Evolutionary conservation across 495 filamentous ascomycete genomes (phyloP).

Genomic region (Baudoinia panamericana): DNA sequence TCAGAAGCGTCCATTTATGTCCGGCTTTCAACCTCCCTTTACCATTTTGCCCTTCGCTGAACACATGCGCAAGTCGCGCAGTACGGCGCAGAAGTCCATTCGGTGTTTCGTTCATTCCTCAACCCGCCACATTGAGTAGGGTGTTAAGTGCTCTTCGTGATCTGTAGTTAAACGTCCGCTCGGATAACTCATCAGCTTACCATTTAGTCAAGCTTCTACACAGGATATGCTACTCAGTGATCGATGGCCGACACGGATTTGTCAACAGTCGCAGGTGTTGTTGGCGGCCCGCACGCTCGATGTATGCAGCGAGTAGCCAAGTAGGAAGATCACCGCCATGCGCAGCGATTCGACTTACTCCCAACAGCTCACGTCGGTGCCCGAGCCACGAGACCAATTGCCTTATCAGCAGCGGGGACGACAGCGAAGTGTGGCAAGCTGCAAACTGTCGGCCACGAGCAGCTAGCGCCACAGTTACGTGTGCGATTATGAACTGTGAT

Average conservation of each 20-base stretch:
- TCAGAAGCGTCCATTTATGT: too few species aligned
- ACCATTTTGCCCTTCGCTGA: too few species aligned
- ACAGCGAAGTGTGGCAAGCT: not conserved
- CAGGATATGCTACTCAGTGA: too few species aligned
- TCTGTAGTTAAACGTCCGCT: too few species aligned
- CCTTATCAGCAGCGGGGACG: not conserved
- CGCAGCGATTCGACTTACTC: not conserved
- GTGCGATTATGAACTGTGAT: not conserved
- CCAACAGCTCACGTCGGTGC: not conserved
- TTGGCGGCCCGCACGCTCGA: not conserved
- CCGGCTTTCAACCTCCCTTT: too few species aligned
- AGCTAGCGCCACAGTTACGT: not conserved
- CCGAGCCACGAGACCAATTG: not conserved
- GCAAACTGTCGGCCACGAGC: conserved; percentile 2
- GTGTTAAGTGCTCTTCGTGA: too few species aligned
- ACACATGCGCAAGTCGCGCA: too few species aligned
- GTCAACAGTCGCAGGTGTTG: not conserved
- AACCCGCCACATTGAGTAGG: too few species aligned
- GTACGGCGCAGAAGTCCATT: too few species aligned
- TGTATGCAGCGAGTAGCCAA: not conserved
- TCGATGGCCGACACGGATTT: not conserved
- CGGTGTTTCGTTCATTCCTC: too few species aligned
- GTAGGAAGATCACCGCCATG: not conserved
- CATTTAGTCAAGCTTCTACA: too few species aligned
- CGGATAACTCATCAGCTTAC: too few species aligned